phyloP scores from a whole-genome alignment of 2,329 filamentous ascomycete species.

The Myriosclerotinia curreyana region DNA sequence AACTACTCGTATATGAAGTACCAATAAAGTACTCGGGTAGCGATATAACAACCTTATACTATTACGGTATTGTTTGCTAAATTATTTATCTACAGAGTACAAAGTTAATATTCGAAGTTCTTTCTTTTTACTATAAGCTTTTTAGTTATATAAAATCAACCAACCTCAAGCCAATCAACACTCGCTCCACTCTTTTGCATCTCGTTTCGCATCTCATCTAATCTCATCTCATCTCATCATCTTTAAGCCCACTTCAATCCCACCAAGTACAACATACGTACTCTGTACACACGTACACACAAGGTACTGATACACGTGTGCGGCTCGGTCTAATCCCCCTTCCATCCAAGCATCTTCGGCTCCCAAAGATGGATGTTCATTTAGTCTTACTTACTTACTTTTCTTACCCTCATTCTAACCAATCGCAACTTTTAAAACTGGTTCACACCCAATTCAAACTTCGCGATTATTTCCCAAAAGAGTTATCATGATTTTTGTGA shows the following conservation, averaged over 20 bases:
- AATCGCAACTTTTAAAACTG: conserved; percentile 20
- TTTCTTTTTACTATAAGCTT: no score
- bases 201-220: no score
- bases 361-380: background rate
- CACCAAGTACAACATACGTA: no score
- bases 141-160: no score
- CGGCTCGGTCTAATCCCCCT: background rate
- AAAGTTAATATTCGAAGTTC: no score
- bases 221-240: no score
- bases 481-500: conserved; percentile 5
- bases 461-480: conserved; percentile 21
- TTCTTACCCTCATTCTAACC: conserved; percentile 2
- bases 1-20: background rate
- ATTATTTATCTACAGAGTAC: background rate
- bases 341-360: background rate
- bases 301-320: conserved; percentile 12
- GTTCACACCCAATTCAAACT: conserved; percentile 15
- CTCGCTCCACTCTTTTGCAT: no score
- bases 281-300: no score
- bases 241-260: no score
- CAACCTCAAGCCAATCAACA: no score
- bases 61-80: background rate
- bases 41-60: background rate
- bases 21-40: background rate
- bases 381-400: conserved; percentile 7